Conservation (phyloP, 371 early-diverging fungal species). For the Rhizopus delemar region DNA sequence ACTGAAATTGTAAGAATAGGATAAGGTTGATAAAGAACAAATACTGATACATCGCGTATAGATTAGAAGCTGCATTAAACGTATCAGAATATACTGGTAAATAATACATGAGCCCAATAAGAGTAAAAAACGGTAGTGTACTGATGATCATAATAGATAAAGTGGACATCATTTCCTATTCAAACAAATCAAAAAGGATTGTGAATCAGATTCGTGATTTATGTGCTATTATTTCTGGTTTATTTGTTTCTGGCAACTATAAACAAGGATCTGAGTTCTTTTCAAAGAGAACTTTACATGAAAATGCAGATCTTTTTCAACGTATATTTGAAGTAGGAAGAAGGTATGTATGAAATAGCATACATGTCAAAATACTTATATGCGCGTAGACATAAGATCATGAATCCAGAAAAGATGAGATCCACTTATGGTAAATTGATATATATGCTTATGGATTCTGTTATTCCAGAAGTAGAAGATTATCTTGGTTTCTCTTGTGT, state of each 20-base stretch:
- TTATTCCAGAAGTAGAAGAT: slow-evolving; percentile 83
- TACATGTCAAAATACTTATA: no score
- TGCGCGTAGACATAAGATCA: slow-evolving; percentile 76
- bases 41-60: slow-evolving; percentile 6
- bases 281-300: slow-evolving; percentile 72
- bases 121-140: no score
- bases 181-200: slow-evolving; percentile 85
- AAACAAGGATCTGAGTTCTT: slow-evolving; percentile 84
- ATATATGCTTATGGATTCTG: slow-evolving; percentile 90
- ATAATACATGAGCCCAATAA: no score
- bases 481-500: slow-evolving; percentile 83
- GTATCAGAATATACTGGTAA: slow-evolving; percentile 73
- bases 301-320: slow-evolving; percentile 87
- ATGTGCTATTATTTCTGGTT: slow-evolving; percentile 90
- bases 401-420: slow-evolving; percentile 98
- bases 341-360: slow-evolving; percentile 13
- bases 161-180: slow-evolving; percentile 85
- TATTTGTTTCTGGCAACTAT: slow-evolving; percentile 82
- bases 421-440: slow-evolving; percentile 93
- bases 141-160: slow-evolving; percentile 59
- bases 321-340: slow-evolving; percentile 93
- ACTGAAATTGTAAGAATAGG: slow-evolving; percentile 65
- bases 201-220: slow-evolving; percentile 92
- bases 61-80: slow-evolving; percentile 88
- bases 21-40: neutral